Evolutionary conservation across 345 rosid genomes (phyloP).

Genomic region (Durio zibethinus): DNA sequence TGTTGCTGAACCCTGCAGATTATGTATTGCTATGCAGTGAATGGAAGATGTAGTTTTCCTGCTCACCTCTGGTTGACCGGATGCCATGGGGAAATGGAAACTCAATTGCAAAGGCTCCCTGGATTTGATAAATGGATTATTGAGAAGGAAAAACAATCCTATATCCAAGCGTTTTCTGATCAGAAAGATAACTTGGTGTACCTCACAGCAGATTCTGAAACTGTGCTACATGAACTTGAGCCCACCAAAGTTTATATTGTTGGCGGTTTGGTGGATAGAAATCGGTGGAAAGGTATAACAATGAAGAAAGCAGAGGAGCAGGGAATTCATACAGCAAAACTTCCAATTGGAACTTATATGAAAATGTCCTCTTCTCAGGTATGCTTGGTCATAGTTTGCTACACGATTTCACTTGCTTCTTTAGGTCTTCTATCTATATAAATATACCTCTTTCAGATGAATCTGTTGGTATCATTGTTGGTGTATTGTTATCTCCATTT

Average conservation of each 20-base stretch:
- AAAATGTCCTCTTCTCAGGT: constrained; percentile 99
- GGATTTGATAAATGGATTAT: constrained; percentile 89
- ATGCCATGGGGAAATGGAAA: constrained; percentile 58
- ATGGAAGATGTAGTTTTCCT: constrained; percentile 58
- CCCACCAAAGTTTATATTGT: constrained; percentile 55
- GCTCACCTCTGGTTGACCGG: constrained; percentile 89
- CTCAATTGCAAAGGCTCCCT: constrained; percentile 66
- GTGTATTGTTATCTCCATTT: background rate
- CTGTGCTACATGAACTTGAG: constrained; percentile 64
- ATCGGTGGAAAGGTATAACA: constrained; percentile 85
- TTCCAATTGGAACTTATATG: constrained; percentile 80
- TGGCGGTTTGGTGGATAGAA: constrained; percentile 89
- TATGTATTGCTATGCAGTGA: constrained; percentile 89
- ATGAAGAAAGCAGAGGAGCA: constrained; percentile 89
- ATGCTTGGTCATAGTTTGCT: background rate
- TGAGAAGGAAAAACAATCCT: constrained; percentile 68
- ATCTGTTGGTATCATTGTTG: background rate
- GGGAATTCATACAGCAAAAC: constrained; percentile 78
- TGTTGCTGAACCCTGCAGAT: constrained; percentile 45
- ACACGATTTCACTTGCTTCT: background rate
- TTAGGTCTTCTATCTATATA: too few species aligned
- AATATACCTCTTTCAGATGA: background rate
- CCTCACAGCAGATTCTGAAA: constrained; percentile 85
- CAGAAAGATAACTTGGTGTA: constrained; percentile 69
- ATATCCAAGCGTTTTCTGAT: constrained; percentile 67